These are phyloP conservation scores for Salix koriyanagi DNA, from an alignment of 345 rosid genomes.

Conservation along the genomic window DNA sequence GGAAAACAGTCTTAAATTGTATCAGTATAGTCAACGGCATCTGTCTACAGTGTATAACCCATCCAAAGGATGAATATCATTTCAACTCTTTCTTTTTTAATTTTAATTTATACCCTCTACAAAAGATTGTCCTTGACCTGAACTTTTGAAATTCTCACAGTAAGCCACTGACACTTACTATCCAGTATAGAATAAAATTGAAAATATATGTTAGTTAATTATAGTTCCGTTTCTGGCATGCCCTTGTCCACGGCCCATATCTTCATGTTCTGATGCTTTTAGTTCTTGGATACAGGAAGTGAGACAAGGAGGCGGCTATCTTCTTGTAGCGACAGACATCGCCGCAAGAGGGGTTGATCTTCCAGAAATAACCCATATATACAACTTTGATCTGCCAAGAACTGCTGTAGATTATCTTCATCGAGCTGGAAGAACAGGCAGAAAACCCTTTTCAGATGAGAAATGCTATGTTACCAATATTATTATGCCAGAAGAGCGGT, in stretches of 20 bases:
- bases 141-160: too few relatives aligned
- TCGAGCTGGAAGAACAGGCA: slow-evolving; percentile 90
- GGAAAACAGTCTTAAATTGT: background rate
- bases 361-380: slow-evolving; percentile 83
- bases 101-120: too few relatives aligned
- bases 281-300: slow-evolving; percentile 46
- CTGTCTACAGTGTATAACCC: too few relatives aligned
- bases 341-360: slow-evolving; percentile 92
- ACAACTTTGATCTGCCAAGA: slow-evolving; percentile 85
- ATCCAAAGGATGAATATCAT: too few relatives aligned
- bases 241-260: background rate
- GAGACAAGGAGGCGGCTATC: slow-evolving; percentile 70
- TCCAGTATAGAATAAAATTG: too few relatives aligned
- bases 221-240: background rate
- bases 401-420: slow-evolving; percentile 78
- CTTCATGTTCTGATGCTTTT: background rate
- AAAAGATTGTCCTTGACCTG: too few relatives aligned
- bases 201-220: too few relatives aligned
- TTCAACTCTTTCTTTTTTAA: too few relatives aligned
- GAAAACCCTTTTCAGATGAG: slow-evolving; percentile 81
- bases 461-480: slow-evolving; percentile 68
- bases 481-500: slow-evolving; percentile 63
- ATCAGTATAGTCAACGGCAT: too few relatives aligned
- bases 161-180: too few relatives aligned
- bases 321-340: slow-evolving; percentile 88